Percentiles rank a stretch among this genome's conserved stretches.
phyloP scores from a whole-genome alignment of 495 filamentous ascomycete species.

The Penicilliopsis zonata region DNA sequence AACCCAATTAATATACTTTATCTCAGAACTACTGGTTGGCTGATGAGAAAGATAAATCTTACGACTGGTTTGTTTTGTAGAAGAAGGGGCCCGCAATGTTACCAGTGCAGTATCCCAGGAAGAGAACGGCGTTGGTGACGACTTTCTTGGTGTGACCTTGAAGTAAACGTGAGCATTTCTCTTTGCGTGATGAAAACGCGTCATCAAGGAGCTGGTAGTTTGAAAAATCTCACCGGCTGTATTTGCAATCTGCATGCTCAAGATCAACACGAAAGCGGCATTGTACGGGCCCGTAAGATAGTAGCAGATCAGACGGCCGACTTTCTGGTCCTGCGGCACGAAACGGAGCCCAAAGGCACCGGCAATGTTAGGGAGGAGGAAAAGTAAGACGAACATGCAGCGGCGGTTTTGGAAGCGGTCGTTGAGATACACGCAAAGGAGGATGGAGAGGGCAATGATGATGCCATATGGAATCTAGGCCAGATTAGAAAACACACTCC shows the following conservation, averaged over 20 bases:
- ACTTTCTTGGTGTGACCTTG: conserved; percentile 44
- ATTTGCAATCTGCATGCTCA: conserved; percentile 46
- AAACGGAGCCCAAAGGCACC: conserved; percentile 45
- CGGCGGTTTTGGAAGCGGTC: conserved; percentile 44
- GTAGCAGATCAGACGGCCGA: conserved; percentile 44
- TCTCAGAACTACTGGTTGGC: too few species aligned
- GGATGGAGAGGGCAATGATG: conserved; percentile 44
- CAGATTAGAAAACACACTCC: conserved; percentile 4
- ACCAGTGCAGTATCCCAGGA: conserved; percentile 39
- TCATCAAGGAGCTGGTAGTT: too few species aligned
- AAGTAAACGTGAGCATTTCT: too few species aligned
- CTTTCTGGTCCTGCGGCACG: conserved; percentile 28
- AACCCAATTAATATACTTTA: too few species aligned
- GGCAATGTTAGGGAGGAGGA: conserved; percentile 41
- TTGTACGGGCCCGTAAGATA: conserved; percentile 48
- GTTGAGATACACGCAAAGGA: conserved; percentile 45
- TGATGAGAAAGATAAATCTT: conserved; percentile 3
- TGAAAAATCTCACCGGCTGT: conserved; percentile 34
- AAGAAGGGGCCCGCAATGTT: conserved; percentile 51
- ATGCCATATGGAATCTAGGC: conserved; percentile 47
- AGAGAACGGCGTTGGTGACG: conserved; percentile 45
- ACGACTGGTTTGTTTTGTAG: conserved; percentile 43
- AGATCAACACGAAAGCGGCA: conserved; percentile 45
- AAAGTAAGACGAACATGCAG: conserved; percentile 41
- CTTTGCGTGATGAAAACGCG: too few species aligned